Evolutionary conservation across 2,329 filamentous ascomycete genomes (phyloP), one percentile per base, ranked within the genome.

Genomic region (Hypoxylon sp.): DNA sequence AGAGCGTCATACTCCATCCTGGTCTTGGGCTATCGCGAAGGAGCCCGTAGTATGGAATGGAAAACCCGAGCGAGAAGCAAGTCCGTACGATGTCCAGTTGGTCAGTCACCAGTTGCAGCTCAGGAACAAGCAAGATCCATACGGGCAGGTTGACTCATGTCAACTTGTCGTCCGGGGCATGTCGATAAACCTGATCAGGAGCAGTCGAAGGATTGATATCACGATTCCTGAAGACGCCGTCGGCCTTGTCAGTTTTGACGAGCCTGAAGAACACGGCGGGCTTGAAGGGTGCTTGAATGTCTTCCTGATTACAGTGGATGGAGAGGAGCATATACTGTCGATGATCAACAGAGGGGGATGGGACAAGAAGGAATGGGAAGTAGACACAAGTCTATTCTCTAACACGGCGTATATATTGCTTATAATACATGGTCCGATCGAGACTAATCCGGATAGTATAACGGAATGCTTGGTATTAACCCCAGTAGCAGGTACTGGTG

Each of bases 11-110:
- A 40, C 54, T 1, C 54, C 54, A 1, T 52, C 54, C 8, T 57
- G 54, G 54, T 57, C 54, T 4, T 57, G 54, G 54, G 54, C 48
- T 29, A 11, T 29, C 26, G 26, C 26, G 26, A 29, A 29, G 26
- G 6, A 29, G 26, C 11, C 26, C 26, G 26, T 29, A 29, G 6
- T 29, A 29, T 29, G 26, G 26, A 29, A 29, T 29, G 6, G 26
- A 29, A 29, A 29, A 6, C 26, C 26, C 26, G 26, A 29, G 26
- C 26, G 26, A 29, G 26, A 29, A 29, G 6, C 26, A 29, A 29
- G 26, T 11, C 26, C 26, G 11, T 29, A 29, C 26, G 26, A 29
- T 29, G 26, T 11, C 26, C 26, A 29, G 26, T 29, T 29, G 26
- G 26, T 29, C 26, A 29, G 6, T 29, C 11, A 29, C 11, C 6